phyloP scores from a whole-genome alignment of 306 rosid genomes.

The Echinosophora koreensis region DNA sequence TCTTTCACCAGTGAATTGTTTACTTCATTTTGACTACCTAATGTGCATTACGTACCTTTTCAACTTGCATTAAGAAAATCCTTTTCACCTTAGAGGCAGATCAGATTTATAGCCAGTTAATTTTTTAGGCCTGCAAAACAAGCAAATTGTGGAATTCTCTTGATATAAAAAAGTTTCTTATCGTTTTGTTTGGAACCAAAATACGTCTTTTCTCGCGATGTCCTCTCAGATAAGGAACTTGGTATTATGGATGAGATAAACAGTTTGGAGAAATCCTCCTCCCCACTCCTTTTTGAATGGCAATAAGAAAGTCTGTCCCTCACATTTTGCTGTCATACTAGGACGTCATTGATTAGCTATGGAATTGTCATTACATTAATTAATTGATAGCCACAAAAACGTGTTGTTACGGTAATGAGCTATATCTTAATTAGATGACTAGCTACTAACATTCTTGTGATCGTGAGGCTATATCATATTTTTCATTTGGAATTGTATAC shows the following conservation, averaged over 20 bases:
- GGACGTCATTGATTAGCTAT: constrained; percentile 4
- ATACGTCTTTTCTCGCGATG: neutral
- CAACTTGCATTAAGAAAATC: neutral
- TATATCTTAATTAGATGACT: neutral
- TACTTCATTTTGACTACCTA: neutral
- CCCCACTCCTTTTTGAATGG: neutral
- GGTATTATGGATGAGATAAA: constrained; percentile 11
- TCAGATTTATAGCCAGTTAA: neutral
- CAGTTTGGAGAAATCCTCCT: constrained; percentile 6
- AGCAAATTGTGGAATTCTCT: neutral
- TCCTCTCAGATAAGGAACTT: neutral
- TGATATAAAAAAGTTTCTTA: constrained; percentile 7
- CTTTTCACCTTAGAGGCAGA: constrained; percentile 7
- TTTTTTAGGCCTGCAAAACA: neutral
- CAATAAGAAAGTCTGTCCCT: constrained; percentile 9
- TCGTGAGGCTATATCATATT: neutral
- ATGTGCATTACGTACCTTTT: neutral
- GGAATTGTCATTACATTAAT: constrained; percentile 10
- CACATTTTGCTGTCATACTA: constrained; percentile 18
- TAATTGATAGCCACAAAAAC: constrained; percentile 17
- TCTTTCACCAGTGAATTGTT: neutral
- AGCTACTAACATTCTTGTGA: neutral
- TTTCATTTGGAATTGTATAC: constrained; percentile 1
- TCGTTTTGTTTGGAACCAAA: neutral
- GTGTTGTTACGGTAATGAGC: constrained; percentile 31